A percentile compares a stretch with the other conserved stretches of the same genome.
Conservation (phyloP, 164 flowering plant species). For the Stephania japonica region DNA sequence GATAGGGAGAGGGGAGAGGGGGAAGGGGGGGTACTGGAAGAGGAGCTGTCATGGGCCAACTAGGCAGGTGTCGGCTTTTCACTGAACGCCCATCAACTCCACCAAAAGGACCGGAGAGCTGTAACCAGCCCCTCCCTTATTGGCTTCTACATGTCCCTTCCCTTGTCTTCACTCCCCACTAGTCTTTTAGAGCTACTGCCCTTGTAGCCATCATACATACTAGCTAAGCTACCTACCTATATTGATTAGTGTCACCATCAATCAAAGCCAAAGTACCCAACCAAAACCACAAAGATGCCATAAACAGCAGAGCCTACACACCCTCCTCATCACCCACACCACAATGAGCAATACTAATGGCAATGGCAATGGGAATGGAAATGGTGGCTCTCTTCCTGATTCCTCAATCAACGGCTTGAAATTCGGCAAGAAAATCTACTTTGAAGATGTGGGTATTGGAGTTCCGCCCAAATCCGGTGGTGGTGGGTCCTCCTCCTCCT, state of each 20-base stretch:
- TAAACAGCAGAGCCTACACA: conserved; percentile 2
- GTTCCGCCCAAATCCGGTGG: conserved; percentile 28
- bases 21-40: background rate
- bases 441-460: conserved; percentile 55
- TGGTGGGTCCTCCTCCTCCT: conserved; percentile 33
- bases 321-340: background rate
- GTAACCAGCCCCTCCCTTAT: conserved; percentile 1
- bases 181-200: background rate
- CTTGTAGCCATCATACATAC: no score
- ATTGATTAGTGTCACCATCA: background rate
- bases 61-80: conserved; percentile 39
- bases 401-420: conserved; percentile 53
- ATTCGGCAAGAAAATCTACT: conserved; percentile 71
- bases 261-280: no score
- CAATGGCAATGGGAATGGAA: conserved; percentile 29
- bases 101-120: conserved; percentile 13
- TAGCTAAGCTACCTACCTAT: background rate
- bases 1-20: background rate
- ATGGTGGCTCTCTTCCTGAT: conserved; percentile 38
- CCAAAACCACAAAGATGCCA: conserved; percentile 10
- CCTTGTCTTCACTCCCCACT: conserved; percentile 6
- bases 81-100: conserved; percentile 13
- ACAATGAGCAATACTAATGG: conserved; percentile 24
- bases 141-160: background rate
- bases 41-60: conserved; percentile 44